Conservation (phyloP, 179 eudicot species). For the Nepenthes alata region DNA sequence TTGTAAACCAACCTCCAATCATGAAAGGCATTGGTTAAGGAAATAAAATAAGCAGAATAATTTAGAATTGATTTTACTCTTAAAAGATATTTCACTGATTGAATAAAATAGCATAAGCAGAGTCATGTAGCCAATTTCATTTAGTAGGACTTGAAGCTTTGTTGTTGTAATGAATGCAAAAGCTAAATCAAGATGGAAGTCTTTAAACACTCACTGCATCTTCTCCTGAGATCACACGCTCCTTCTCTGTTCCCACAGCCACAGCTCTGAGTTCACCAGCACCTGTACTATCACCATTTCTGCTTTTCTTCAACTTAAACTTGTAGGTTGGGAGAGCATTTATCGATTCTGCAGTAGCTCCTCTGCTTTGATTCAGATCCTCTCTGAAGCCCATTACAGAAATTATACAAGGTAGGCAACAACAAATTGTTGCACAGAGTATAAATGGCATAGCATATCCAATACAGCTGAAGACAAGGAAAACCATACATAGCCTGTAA, state of each 20-base stretch:
- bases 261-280: conserved; percentile 61
- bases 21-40: too few relatives aligned
- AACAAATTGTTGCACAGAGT: conserved; percentile 88
- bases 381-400: conserved; percentile 89
- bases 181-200: not conserved
- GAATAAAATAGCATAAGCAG: too few relatives aligned
- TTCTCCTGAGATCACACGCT: conserved; percentile 78
- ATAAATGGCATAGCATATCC: conserved; percentile 99
- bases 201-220: conserved; percentile 60
- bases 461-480: conserved; percentile 84
- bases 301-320: conserved; percentile 69
- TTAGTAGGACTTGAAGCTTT: too few relatives aligned
- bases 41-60: too few relatives aligned
- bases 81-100: too few relatives aligned
- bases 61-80: too few relatives aligned
- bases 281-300: conserved; percentile 26
- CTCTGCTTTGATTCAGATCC: conserved; percentile 72
- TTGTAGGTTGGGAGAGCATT: conserved; percentile 89
- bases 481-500: conserved; percentile 85
- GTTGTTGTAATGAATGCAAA: not conserved
- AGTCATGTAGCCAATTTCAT: too few relatives aligned
- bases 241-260: conserved; percentile 96
- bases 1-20: not conserved
- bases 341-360: conserved; percentile 87
- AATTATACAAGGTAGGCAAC: conserved; percentile 96